Evolutionary conservation across 2,329 filamentous ascomycete species (phyloP), one percentile per base, ranked within the genome.

Genomic region (Cladosporium sp.): DNA sequence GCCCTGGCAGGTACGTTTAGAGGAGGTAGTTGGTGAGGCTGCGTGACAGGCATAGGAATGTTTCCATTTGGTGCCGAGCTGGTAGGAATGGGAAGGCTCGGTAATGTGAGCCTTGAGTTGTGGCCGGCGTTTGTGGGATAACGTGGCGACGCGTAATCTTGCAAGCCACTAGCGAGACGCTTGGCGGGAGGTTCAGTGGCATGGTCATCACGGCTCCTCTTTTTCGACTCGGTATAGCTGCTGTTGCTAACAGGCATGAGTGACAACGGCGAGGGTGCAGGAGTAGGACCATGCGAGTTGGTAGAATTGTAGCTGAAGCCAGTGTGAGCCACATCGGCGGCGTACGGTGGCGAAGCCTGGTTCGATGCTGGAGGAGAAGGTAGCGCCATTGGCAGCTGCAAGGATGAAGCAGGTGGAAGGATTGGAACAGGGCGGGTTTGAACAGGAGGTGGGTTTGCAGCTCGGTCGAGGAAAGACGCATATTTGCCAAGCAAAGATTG

Each of bases 401-500:
- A 82, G 65, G 82, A 83, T 29, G 82, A 85, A 40, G 81, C 83
- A 40, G 83, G 79, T 66, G 78, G 80, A 35, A 80, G 77, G 57
- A 80, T 77, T 10, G 80, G 70, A 12, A 78, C 77, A 72, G 68
- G 73, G 71, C 64, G 79, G 74, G 18, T 74, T 72, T 49, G 72
- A n/a, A 57, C 57, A 55, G 78, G 76, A 60, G 75, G 78, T 68
- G 74, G 73, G 76, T 67, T 82, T 74, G 46, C 80, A 33, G 91
- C 91, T 66, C 86, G 85, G 71, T 93, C 88, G 79, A 92, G 93
- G 79, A 93, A 97, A 62, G 89, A 88, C 69, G 89, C 89, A 75
- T 97, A 97, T 70, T 89, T 90, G 62, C 90, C 86, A 64, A 98
- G 83, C 77, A 93, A 93, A 68, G 84, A 82, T 73, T 97, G 89